Evolutionary conservation across 176 grass and related monocot genomes (phyloP), one percentile per base, ranked within the genome.

Genomic region (Saccharum spontaneum): DNA sequence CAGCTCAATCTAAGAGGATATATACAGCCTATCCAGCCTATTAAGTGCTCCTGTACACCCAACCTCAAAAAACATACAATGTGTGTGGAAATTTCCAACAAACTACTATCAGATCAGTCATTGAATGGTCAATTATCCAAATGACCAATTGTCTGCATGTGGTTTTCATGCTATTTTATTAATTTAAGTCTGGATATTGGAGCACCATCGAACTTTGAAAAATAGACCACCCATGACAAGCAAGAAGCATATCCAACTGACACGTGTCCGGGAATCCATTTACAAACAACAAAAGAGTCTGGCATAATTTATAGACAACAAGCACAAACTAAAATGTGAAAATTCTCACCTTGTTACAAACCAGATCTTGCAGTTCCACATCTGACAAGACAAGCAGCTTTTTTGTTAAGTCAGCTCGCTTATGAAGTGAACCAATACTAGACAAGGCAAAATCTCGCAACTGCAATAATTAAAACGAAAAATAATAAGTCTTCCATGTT

Each of bases 391-490:
- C 84, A 84, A 93, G 91, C 76, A 99, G 81, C 72, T 94, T 99
- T 89, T 99, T 99, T 65, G 79, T 77, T 75, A 99, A 86, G 85
- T 99, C 93, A 78, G 86, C 90, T 70, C 93, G 97, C 72, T 96
- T 99, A 78, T 99, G 88, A 39, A 99, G 95, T 79, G 97, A 85
- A 92, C 93, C 91, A 84, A 99, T 99, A 76, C 93, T 96, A 88
- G 80, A 99, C 67, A 92, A 80, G 66, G 93, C 78, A 82, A 99
- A 92, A 83, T 96, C 91, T 45, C 90, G 67, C 52, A 99, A 73
- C 97, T 99, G 71, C 46, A 85, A 67, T 30, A 81, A 80, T 71
- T 24, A 73, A 31, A 76, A 80, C 39, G 22, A 17, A 73, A 81
- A 55, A 73, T 57, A 82, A 15, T 80, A 83, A 67, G 1, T 40